A percentile compares a stretch with the other conserved stretches of the same genome.
Conservation (phyloP, 306 rosid genomes). For the Malus fusca region DNA sequence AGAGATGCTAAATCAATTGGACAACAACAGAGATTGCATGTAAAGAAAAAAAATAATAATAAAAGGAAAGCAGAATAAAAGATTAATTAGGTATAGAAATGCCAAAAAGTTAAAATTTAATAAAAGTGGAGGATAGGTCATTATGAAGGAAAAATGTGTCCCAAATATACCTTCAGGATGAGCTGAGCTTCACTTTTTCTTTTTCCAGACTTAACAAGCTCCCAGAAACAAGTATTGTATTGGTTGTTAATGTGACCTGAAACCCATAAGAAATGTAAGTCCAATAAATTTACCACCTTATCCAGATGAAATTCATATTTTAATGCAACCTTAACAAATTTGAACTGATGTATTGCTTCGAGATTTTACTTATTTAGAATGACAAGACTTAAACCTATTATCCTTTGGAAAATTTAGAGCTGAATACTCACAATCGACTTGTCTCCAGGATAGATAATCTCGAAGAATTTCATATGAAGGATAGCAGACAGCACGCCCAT, state of each 20-base stretch:
- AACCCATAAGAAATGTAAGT: background rate
- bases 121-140: background rate
- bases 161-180: constrained; percentile 32
- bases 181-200: constrained; percentile 66
- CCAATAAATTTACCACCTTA: background rate
- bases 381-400: background rate
- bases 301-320: background rate
- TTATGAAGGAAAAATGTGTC: background rate
- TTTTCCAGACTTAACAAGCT: constrained; percentile 70
- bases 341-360: background rate
- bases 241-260: constrained; percentile 83
- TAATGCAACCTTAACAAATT: background rate
- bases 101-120: background rate
- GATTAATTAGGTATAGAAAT: background rate
- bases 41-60: background rate
- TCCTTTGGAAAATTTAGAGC: background rate
- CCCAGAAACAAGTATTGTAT: constrained; percentile 88
- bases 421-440: constrained; percentile 67
- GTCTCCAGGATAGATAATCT: constrained; percentile 90
- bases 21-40: background rate
- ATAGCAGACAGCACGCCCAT: constrained; percentile 80
- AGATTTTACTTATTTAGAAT: background rate
- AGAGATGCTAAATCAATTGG: no score
- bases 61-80: background rate
- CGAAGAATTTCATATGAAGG: constrained; percentile 58